Evolutionary conservation across 805 yeast genomes (phyloP), one percentile per base, ranked within the genome.

Genomic region (Blastobotrys attinorum): DNA sequence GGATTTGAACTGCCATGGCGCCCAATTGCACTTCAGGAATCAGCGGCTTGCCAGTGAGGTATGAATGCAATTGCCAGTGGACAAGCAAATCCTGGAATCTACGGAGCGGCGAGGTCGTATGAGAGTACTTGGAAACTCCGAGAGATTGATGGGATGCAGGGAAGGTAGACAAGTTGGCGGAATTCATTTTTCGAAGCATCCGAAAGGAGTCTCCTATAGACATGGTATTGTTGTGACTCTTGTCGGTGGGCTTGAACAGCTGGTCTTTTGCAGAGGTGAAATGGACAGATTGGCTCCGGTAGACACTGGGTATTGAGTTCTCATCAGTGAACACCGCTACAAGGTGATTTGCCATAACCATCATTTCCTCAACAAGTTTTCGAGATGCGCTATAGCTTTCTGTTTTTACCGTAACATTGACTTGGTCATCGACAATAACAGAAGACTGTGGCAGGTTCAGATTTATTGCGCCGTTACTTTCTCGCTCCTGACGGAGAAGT

Each of bases 71-170:
- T 54, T 83, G 90, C 76, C 89, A 75, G 55, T 89, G 97, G 55
- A 81, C 81, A 6, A 88, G 60, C 47, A 88, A 62, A 59, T 90
- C 97, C 4, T 83, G 79, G 51, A 75, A 83, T 50, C 97, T 69
- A 59, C 97, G 71, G 50, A 92, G 66, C 2, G 98, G 97, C 0
- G 97, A 88, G 0, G 97, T 89, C 6, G 84, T 81, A 16, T 86
- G 83, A 3, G 82, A 70, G 55, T 89, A 87, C 4, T 65, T 58
- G 0, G 63, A 59, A 6, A 84, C 62, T 3, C 89, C 94, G 27
- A 87, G 62, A 50, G 83, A 75, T 18, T 69, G 66, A 62, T 88
- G 96, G 0, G 54, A 56, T 0, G 53, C 49, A 0, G 83, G 74
- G 1, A 45, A 39, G 0, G 73, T 60, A 2, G 77, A 15, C 2